Evolutionary conservation across 257 asterid genomes (phyloP).

Genomic region (Solanum habrochaites): DNA sequence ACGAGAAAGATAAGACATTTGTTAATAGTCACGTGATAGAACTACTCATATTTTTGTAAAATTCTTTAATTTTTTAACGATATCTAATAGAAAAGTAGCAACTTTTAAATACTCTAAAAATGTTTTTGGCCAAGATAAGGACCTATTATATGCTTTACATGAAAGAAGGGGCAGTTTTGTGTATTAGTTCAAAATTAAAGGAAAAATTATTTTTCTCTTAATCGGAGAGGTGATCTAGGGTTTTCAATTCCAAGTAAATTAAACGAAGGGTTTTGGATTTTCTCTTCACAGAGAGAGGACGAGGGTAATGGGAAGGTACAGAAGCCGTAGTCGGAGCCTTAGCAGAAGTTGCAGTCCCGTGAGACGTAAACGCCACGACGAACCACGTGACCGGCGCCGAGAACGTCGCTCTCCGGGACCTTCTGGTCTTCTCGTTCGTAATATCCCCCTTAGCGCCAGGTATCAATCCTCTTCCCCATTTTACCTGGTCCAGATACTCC

Average conservation of each 20-base stretch:
- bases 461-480: not conserved
- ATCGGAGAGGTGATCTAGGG: not conserved
- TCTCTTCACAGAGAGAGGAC: not conserved
- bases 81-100: too few species aligned
- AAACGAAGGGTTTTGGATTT: not conserved
- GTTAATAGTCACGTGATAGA: too few species aligned
- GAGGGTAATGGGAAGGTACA: constrained; percentile 39
- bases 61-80: too few species aligned
- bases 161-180: not conserved
- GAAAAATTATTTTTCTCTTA: not conserved
- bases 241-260: not conserved
- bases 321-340: constrained; percentile 37
- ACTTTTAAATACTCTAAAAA: too few species aligned
- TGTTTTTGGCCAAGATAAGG: too few species aligned
- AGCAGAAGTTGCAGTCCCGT: constrained; percentile 58
- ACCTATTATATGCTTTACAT: not conserved
- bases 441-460: constrained; percentile 81
- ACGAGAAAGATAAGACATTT: too few species aligned
- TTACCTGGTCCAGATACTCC: too few species aligned
- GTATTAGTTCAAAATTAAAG: not conserved
- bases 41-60: too few species aligned
- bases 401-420: constrained; percentile 81
- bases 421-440: constrained; percentile 90
- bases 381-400: constrained; percentile 57
- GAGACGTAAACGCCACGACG: constrained; percentile 66